Percentiles rank a stretch among this genome's conserved stretches.
phyloP scores from a whole-genome alignment of 257 asterid genomes.

The Orobanche coerulescens region DNA sequence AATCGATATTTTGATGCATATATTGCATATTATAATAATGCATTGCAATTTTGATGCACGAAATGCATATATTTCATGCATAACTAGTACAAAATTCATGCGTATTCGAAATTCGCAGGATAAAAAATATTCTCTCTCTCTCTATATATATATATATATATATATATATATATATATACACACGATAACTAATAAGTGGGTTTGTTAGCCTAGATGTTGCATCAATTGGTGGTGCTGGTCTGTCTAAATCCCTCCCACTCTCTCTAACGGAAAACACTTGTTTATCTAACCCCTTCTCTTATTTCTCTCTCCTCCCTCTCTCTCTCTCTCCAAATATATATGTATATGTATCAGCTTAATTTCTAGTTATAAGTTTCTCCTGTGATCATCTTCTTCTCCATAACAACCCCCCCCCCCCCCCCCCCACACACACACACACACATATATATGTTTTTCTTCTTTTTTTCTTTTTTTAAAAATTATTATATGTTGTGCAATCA shows the following conservation, averaged over 20 bases:
- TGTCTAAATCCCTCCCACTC: constrained; percentile 62
- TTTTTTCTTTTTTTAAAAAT: neutral
- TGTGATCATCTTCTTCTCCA: neutral
- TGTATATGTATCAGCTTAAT: neutral
- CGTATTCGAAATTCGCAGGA: too few relatives aligned
- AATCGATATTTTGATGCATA: too few relatives aligned
- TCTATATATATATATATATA: constrained; percentile 6
- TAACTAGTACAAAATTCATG: too few relatives aligned
- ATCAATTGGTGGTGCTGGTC: constrained; percentile 65
- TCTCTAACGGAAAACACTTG: constrained; percentile 57
- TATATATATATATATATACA: neutral
- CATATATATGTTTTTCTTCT: too few relatives aligned
- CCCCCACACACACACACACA: too few relatives aligned
- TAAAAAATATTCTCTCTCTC: constrained; percentile 22
- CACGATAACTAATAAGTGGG: constrained; percentile 4
- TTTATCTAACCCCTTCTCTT: constrained; percentile 25
- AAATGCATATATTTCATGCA: too few relatives aligned
- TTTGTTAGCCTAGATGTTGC: constrained; percentile 76
- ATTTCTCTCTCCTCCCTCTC: neutral
- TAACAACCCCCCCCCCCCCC: too few relatives aligned
- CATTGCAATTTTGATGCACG: too few relatives aligned
- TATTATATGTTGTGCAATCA: too few relatives aligned
- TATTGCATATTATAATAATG: too few relatives aligned
- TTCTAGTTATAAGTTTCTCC: neutral
- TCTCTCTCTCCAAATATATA: constrained; percentile 15